These are phyloP conservation scores for Pestalotiopsis sp. DNA, from an alignment of 2,329 filamentous ascomycete genomes.

Conservation along the genomic window DNA sequence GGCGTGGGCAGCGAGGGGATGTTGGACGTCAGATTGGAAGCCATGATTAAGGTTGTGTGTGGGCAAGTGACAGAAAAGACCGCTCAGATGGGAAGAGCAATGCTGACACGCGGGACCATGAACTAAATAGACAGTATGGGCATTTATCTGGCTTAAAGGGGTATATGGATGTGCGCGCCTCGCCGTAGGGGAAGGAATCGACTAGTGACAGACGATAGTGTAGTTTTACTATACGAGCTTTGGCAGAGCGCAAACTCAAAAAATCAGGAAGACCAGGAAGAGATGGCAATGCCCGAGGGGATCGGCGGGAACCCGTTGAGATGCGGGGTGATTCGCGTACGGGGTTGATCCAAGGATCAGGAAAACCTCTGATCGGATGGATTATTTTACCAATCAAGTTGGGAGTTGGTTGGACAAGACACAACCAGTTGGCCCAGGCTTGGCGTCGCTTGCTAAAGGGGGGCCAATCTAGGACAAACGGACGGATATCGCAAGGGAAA, in stretches of 20 bases:
- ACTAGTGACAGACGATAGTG: not conserved
- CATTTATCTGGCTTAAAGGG: not conserved
- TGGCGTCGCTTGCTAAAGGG: not conserved
- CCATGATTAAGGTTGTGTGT: not conserved
- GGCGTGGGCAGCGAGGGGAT: not conserved
- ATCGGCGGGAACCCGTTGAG: not conserved
- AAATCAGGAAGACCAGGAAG: not conserved
- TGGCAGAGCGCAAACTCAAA: not conserved
- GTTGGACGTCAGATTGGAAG: constrained; percentile 1
- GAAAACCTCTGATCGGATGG: not conserved
- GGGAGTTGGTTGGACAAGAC: no score
- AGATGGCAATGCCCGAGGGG: not conserved
- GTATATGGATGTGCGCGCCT: not conserved
- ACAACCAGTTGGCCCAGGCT: not conserved
- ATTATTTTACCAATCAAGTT: no score
- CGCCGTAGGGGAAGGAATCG: not conserved
- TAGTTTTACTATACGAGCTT: not conserved
- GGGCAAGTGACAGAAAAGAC: not conserved
- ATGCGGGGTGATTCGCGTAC: not conserved
- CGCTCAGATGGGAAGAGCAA: not conserved
- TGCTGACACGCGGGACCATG: not conserved
- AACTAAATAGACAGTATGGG: not conserved
- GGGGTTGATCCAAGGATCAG: not conserved
- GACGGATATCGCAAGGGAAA: not conserved
- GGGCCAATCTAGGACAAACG: not conserved